phyloP scores from a whole-genome alignment of 495 filamentous ascomycete species.

The Hypoxylon fuscum region DNA sequence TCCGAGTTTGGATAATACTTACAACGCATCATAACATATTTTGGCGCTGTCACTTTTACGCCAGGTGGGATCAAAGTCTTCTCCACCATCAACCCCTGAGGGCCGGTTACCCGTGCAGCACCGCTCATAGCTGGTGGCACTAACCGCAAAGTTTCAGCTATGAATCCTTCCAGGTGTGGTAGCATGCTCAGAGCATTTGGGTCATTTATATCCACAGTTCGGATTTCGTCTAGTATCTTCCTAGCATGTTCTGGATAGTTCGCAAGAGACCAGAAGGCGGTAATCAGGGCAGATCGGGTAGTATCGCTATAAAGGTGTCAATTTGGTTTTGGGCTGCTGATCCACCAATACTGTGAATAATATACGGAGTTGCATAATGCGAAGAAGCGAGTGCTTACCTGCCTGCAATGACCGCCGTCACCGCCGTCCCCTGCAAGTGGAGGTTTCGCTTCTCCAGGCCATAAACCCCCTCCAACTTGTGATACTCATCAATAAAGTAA shows the following conservation, averaged over 20 bases:
- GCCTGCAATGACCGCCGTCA: conserved; percentile 36
- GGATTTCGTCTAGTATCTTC: conserved; percentile 15
- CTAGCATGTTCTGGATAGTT: conserved; percentile 27
- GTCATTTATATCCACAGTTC: conserved; percentile 10
- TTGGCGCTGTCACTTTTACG: conserved; percentile 25
- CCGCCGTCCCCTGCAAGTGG: conserved; percentile 26
- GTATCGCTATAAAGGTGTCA: conserved; percentile 16
- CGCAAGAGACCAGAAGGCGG: conserved; percentile 24
- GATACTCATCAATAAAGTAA: conserved; percentile 31
- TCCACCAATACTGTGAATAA: too few species aligned
- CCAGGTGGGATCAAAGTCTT: conserved; percentile 22
- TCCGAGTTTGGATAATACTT: conserved; percentile 20
- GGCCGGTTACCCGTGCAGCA: conserved; percentile 18
- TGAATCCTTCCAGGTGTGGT: conserved; percentile 26
- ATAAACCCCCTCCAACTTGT: conserved; percentile 10
- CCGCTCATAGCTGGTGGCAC: conserved; percentile 28
- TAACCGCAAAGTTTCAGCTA: conserved; percentile 24
- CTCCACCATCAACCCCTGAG: conserved; percentile 20
- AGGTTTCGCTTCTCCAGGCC: conserved; percentile 17
- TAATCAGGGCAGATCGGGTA: conserved; percentile 14
- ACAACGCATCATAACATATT: conserved; percentile 30
- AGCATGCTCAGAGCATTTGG: conserved; percentile 8
- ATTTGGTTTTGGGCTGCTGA: too few species aligned
- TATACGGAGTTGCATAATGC: background rate
- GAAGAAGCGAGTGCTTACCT: conserved; percentile 11